These are phyloP conservation scores for Zygoascus flipseniorum DNA, from an alignment of 805 yeast genomes.

Conservation along the genomic window DNA sequence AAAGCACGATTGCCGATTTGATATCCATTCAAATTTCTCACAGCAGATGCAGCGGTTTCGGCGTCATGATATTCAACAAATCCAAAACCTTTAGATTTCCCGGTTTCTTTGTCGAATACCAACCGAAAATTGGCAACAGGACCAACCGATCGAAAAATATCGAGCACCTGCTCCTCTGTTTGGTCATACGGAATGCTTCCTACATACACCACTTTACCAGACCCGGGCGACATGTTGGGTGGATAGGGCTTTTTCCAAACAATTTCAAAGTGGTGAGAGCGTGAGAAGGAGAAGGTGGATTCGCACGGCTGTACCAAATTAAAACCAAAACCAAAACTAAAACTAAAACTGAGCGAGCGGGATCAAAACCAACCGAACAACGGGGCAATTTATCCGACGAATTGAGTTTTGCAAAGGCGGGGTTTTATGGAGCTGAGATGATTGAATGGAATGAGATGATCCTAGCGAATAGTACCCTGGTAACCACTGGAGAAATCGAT, in stretches of 20 bases:
- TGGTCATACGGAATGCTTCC: conserved; percentile 90
- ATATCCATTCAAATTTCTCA: conserved; percentile 75
- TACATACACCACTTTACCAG: conserved; percentile 46
- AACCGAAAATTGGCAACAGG: conserved; percentile 71
- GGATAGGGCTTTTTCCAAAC: too few relatives aligned
- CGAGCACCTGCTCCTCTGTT: conserved; percentile 87
- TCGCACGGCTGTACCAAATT: not conserved
- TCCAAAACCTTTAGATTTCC: conserved; percentile 79
- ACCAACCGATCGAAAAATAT: conserved; percentile 79
- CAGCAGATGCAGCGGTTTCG: conserved; percentile 87
- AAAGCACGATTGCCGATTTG: conserved; percentile 62
- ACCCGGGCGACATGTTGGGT: not conserved
- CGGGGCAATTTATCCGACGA: too few relatives aligned
- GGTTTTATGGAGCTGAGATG: too few relatives aligned
- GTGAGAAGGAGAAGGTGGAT: not conserved
- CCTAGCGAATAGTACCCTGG: too few relatives aligned
- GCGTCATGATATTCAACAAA: conserved; percentile 74
- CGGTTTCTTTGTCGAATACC: conserved; percentile 74
- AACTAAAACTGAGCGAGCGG: too few relatives aligned
- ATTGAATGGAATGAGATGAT: too few relatives aligned
- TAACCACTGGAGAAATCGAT: too few relatives aligned
- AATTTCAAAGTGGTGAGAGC: not conserved
- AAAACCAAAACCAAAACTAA: too few relatives aligned
- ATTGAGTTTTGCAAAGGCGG: too few relatives aligned
- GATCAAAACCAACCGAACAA: too few relatives aligned